Evolutionary conservation across 371 early-diverging fungal species (phyloP).

Genomic region (Saksenaea vasiformis): DNA sequence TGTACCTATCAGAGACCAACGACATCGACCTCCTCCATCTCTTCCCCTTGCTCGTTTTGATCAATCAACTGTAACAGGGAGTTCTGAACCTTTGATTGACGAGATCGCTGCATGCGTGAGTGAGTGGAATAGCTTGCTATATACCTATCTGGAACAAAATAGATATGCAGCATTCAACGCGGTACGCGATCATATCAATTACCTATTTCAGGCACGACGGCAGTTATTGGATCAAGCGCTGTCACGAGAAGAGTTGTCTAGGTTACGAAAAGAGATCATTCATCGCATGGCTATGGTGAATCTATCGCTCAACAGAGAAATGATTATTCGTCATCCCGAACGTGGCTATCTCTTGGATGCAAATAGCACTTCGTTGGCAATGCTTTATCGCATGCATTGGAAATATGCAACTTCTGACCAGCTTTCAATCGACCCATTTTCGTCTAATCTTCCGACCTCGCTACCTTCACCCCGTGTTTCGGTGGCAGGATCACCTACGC

Average conservation of each 20-base stretch:
- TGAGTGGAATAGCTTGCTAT: constrained; percentile 65
- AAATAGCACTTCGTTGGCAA: constrained; percentile 57
- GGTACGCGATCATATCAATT: constrained; percentile 58
- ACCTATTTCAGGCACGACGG: constrained; percentile 65
- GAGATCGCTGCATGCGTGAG: constrained; percentile 69
- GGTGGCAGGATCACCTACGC: neutral
- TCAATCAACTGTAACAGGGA: constrained; percentile 60
- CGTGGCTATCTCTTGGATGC: constrained; percentile 64
- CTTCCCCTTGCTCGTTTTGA: constrained; percentile 52
- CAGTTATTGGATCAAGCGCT: constrained; percentile 69
- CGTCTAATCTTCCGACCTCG: neutral
- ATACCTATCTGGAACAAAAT: constrained; percentile 53
- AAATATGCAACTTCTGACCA: constrained; percentile 5
- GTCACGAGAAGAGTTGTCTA: constrained; percentile 60
- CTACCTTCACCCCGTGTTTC: constrained; percentile 1
- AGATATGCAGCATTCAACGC: constrained; percentile 58
- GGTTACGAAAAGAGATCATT: constrained; percentile 61
- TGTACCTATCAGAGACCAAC: neutral
- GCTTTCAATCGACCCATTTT: neutral
- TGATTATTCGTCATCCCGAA: constrained; percentile 67
- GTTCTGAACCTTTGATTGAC: constrained; percentile 67
- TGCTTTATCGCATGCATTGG: constrained; percentile 60
- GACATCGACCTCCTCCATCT: constrained; percentile 33
- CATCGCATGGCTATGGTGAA: constrained; percentile 62
- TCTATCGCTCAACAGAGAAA: constrained; percentile 53